A percentile compares a stretch with the other conserved stretches of the same genome.
phyloP scores from a whole-genome alignment of 2,329 filamentous ascomycete species.

The Ophiocordyceps camponoti-floridani region DNA sequence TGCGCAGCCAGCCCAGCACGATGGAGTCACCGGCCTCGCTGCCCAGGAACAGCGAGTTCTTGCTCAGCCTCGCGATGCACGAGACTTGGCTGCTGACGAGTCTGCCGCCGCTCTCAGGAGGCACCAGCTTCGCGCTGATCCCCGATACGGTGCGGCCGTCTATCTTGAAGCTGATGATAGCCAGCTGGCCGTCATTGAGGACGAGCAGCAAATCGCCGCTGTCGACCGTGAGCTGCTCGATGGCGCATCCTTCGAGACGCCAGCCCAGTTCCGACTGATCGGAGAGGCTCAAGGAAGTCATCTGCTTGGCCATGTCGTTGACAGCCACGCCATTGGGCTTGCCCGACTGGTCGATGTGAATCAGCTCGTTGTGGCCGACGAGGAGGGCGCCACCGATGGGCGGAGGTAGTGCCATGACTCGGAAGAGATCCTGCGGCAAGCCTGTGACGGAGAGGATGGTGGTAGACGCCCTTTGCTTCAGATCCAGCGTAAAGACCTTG shows the following conservation, averaged over 20 bases:
- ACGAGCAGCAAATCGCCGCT: slow-evolving; percentile 74
- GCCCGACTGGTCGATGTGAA: slow-evolving; percentile 90
- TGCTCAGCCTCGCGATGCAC: slow-evolving; percentile 50
- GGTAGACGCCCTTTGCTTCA: slow-evolving; percentile 85
- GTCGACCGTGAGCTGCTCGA: slow-evolving; percentile 61
- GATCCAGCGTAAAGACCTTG: slow-evolving; percentile 85
- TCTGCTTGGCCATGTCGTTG: slow-evolving; percentile 72
- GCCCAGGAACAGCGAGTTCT: slow-evolving; percentile 62
- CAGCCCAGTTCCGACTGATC: slow-evolving; percentile 73
- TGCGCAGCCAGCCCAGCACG: slow-evolving; percentile 62
- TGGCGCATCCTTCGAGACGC: slow-evolving; percentile 61
- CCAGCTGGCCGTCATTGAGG: slow-evolving; percentile 55
- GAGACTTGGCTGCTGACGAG: slow-evolving; percentile 46
- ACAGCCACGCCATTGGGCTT: slow-evolving; percentile 86
- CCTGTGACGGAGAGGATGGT: slow-evolving; percentile 73
- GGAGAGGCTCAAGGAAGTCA: slow-evolving; percentile 65
- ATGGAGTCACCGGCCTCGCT: slow-evolving; percentile 71
- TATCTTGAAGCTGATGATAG: slow-evolving; percentile 63
- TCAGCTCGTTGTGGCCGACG: slow-evolving; percentile 73
- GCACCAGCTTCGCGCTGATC: slow-evolving; percentile 51
- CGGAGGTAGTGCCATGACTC: slow-evolving; percentile 63
- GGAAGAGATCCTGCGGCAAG: slow-evolving; percentile 74
- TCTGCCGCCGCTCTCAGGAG: slow-evolving; percentile 41
- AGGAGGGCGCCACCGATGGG: slow-evolving; percentile 81
- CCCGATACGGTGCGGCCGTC: slow-evolving; percentile 87